Evolutionary conservation across 305 asterid species (phyloP).

Genomic region (Solanum hybrid): DNA sequence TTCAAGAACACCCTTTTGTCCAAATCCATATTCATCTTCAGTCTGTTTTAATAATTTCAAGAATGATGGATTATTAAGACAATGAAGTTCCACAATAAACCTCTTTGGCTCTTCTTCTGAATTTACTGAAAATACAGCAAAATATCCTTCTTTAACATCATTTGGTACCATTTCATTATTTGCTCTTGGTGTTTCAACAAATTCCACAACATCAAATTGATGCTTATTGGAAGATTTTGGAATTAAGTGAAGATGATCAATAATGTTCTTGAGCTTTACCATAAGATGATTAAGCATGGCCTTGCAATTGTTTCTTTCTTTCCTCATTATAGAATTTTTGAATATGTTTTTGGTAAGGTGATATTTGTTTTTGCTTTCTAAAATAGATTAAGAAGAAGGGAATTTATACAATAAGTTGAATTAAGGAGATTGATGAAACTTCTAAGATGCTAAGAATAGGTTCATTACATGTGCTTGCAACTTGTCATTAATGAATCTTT

Average conservation of each 20-base stretch:
- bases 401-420: neutral
- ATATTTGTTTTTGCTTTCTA: neutral
- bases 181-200: neutral
- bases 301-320: neutral
- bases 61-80: slow-evolving; percentile 39
- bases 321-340: neutral
- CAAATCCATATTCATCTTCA: neutral
- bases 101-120: slow-evolving; percentile 28
- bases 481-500: neutral
- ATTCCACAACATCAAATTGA: neutral
- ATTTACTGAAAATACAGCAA: slow-evolving; percentile 36
- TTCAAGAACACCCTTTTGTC: slow-evolving; percentile 37
- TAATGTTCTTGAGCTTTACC: neutral
- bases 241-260: neutral
- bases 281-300: neutral
- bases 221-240: neutral
- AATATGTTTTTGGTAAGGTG: neutral
- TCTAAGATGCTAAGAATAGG: slow-evolving; percentile 19
- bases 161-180: slow-evolving; percentile 14
- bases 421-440: slow-evolving; percentile 18
- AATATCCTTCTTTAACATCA: slow-evolving; percentile 42
- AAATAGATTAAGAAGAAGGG: neutral
- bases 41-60: slow-evolving; percentile 20
- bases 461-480: slow-evolving; percentile 3
- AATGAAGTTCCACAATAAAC: slow-evolving; percentile 35